Evolutionary conservation across 148 eudicot species (phyloP), one percentile per base, ranked within the genome.

Genomic region (Amaranthus palmeri): DNA sequence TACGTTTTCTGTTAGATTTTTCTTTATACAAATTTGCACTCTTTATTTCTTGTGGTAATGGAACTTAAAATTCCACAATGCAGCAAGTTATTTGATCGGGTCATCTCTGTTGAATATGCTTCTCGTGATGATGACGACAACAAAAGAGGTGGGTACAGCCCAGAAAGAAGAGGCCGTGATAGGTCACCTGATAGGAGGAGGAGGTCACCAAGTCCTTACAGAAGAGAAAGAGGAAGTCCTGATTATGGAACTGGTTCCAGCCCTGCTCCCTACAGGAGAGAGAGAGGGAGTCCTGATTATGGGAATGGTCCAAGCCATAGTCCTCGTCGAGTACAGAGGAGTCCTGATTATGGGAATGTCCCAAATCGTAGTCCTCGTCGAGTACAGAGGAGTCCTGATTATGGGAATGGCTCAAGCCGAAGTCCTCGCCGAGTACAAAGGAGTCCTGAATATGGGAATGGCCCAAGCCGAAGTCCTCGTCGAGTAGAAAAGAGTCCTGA

Each of bases 61-160:
- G 8, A n/a, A 11, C 6, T 14, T 8, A n/a, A n/a, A 47, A 3
- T 47, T 65, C 5, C 17, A 17, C 17, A 17, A 46, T 85, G 82
- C 83, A 92, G 97, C 86, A 92, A 90, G 81, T 70, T 92, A 79
- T 52, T 86, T 82, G 97, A 92, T 67, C 87, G 91, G 40, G 87
- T 92, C 64, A 92, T 92, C 54, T 80, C 96, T 0, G 97, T 92
- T 58, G 97, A 92, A 74, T 92, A 82, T 83, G 89, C 97, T 43
- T 74, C 83, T 43, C 87, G 84, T 51, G 96, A 85, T 48, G 91
- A 92, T 78, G 90, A 86, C 50, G 97, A 84, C 18, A 85, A 75
- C 69, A 76, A 82, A 76, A 85, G 77, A 72, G 93, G 57, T 65
- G 80, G 91, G 10, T 25, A 78, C 60, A 89, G 92, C 81, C 96